Evolutionary conservation across 164 flowering plant species (phyloP), one percentile per base, ranked within the genome.

Genomic region (Vitis riparia): DNA sequence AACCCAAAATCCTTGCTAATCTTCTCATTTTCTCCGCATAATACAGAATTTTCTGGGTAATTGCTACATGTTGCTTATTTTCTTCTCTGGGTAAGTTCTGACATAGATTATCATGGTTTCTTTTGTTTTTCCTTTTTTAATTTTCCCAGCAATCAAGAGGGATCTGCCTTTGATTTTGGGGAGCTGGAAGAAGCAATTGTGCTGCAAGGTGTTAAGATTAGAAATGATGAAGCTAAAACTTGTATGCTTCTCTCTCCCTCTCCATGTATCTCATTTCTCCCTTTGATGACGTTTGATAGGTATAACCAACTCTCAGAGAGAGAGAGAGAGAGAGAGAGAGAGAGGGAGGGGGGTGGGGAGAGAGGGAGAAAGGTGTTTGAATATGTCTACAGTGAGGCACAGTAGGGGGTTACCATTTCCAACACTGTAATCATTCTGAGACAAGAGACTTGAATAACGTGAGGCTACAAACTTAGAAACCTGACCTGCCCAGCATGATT

Each of bases 111-210:
- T 75, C 32, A 55, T 67, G 32, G 29, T 1, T 67, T 53, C 44
- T 23, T 48, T 59, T 57, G 9, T 58, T 56, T 47, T n/a, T 23
- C 11, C 48, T 2, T 70, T 68, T 61, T 67, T 57, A 55, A 66
- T 55, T 56, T 15, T 57, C n/a, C 44, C 71, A 96, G 97, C 27
- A 85, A 88, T 78, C 92, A 87, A 79, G 91, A 84, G 76, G 91
- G 93, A 74, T 78, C 94, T 58, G 77, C 87, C 71, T 93, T 87
- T 81, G 97, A 86, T 84, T 96, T 90, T 81, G 97, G 97, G 57
- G 99, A 87, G 89, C 81, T 96, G 44, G 97, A 93, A 79, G 91
- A 92, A 66, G 98, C 97, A 52, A 89, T 92, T 71, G 88, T 85
- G 19, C 86, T 90, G 71, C 94, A 91, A 76, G 97, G 92, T 77